Evolutionary conservation across 495 filamentous ascomycete species (phyloP), one percentile per base, ranked within the genome.

Genomic region (Xylaria bambusicola): DNA sequence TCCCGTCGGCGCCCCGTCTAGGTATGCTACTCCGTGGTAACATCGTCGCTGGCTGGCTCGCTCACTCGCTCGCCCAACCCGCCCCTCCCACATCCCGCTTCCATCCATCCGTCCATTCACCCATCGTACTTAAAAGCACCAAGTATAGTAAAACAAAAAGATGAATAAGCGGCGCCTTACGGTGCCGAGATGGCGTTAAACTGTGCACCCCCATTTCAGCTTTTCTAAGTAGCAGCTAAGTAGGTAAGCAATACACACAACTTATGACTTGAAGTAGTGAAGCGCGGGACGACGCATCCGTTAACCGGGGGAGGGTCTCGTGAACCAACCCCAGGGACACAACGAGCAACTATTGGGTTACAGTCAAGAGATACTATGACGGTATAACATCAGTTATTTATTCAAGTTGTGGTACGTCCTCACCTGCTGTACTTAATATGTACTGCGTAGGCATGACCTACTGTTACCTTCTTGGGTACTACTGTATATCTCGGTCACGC

Each of bases 251-350:
- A 18, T 31, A 18, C 29, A 18, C 35, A 26, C 21, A n/a, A 41
- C 9, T 29, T 27, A 29, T 57, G 48, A 38, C 35, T 36, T 12
- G 40, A 58, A 42, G 17, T 13, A 36, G 46, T 48, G 51, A 38
- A n/a, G n/a, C n/a, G 55, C 55, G 44, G 42, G 53, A 47, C 8
- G 33, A 56, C 38, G 41, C 41, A 18, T 50, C 53, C 41, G 53
- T 56, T 41, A 46, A 35, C 36, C 53, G 36, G 53, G 53, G 41
- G 41, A 18, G 41, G 17, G 4, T 3, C 38, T 41, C 5, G 15
- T n/a, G 36, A 3, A 38, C 31, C 6, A 9, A 38, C 6, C 6
- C 13, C 6, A 15, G 36, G 36, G 6, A 8, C 12, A 3, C 13
- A 38, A 7, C n/a, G 20, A 18, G 41, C 6, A 46, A 40, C 27